These are phyloP conservation scores for Tylopilus vinaceipallidus DNA, from an alignment of 768 basidiomycete genomes.

Conservation along the genomic window DNA sequence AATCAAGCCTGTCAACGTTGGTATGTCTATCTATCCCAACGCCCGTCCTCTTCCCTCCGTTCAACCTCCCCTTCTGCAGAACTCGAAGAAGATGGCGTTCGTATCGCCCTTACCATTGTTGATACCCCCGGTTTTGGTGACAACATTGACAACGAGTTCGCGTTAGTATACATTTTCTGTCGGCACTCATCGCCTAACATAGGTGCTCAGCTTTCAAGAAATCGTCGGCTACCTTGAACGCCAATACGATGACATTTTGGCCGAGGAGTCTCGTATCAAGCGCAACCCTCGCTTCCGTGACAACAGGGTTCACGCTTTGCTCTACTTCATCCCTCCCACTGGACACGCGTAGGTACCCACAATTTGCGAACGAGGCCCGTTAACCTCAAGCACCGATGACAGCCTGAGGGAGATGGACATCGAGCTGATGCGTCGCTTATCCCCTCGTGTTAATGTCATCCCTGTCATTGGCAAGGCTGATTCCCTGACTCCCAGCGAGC, in stretches of 20 bases:
- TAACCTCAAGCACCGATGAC: slow-evolving; percentile 1
- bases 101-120: slow-evolving; percentile 96
- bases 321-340: slow-evolving; percentile 99
- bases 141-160: slow-evolving; percentile 98
- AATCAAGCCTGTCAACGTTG: slow-evolving; percentile 94
- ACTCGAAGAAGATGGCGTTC: slow-evolving; percentile 97
- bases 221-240: slow-evolving; percentile 96
- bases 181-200: slow-evolving; percentile 6
- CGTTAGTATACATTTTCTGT: slow-evolving; percentile 53
- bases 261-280: slow-evolving; percentile 98
- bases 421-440: slow-evolving; percentile 96
- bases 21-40: slow-evolving; percentile 41
- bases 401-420: slow-evolving; percentile 98
- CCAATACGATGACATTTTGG: slow-evolving; percentile 98
- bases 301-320: slow-evolving; percentile 92
- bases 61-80: slow-evolving; percentile 48
- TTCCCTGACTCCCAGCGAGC: slow-evolving; percentile 88
- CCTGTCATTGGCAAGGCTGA: slow-evolving; percentile 98
- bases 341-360: slow-evolving; percentile 78
- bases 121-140: slow-evolving; percentile 99
- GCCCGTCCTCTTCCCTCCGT: background rate
- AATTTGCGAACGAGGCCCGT: background rate
- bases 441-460: slow-evolving; percentile 97
- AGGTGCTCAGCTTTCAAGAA: slow-evolving; percentile 78
- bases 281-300: slow-evolving; percentile 99